These are phyloP conservation scores for Talaromyces ruber DNA, from an alignment of 495 filamentous ascomycete genomes.

Conservation along the genomic window DNA sequence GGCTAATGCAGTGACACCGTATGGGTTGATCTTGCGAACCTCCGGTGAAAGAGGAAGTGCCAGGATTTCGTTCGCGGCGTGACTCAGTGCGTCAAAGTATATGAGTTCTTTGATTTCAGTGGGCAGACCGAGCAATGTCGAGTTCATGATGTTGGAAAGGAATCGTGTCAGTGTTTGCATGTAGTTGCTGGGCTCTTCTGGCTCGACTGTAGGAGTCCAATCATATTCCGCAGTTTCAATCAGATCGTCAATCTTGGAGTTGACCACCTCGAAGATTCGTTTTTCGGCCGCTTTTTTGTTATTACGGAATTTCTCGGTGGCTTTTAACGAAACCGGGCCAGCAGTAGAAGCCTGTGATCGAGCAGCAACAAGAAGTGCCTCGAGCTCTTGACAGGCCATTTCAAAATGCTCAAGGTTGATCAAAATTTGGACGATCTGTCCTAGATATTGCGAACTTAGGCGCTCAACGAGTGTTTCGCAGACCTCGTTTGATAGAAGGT, in stretches of 20 bases:
- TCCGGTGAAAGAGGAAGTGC: conserved; percentile 72
- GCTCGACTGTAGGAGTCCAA: conserved; percentile 64
- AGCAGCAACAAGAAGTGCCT: conserved; percentile 71
- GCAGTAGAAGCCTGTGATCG: conserved; percentile 66
- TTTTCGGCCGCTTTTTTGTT: conserved; percentile 96
- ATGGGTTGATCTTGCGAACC: conserved; percentile 77
- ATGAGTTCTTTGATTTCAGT: conserved; percentile 95
- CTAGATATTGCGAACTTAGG: conserved; percentile 83
- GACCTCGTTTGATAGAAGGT: conserved; percentile 81
- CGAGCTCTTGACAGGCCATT: conserved; percentile 78
- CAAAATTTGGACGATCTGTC: conserved; percentile 95
- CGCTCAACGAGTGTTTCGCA: conserved; percentile 84
- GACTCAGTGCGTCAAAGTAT: conserved; percentile 91
- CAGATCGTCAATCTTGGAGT: conserved; percentile 96
- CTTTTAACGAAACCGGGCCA: conserved; percentile 63
- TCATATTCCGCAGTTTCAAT: conserved; percentile 96
- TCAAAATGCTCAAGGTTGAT: conserved; percentile 98
- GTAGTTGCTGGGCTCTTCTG: conserved; percentile 74
- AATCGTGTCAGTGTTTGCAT: conserved; percentile 90
- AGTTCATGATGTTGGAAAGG: conserved; percentile 94
- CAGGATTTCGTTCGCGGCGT: conserved; percentile 80
- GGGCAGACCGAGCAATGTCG: conserved; percentile 81
- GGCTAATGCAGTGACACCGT: conserved; percentile 71
- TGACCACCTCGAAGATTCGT: conserved; percentile 96
- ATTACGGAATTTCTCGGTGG: conserved; percentile 75